Base-by-base conservation (phyloP, 371 early-diverging fungal species). In the Mortierella sp. region DNA sequence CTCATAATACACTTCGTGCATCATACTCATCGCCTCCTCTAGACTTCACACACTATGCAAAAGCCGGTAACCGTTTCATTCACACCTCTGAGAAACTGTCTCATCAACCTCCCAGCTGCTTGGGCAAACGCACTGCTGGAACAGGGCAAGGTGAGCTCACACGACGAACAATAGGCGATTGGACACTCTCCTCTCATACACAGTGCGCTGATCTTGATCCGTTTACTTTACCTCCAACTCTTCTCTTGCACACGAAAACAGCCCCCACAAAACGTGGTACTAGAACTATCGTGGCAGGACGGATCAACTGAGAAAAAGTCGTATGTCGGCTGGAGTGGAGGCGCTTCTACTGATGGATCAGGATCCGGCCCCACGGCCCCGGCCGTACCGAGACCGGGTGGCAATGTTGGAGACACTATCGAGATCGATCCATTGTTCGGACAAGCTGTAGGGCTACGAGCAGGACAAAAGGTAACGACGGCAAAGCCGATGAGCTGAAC, bases 401-500 rank as follows among this genome's bases (percentile, higher is more conserved):
- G n/a, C 4, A 28, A 48, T 9, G 80, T 78, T 49, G 62, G 81
- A 3, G 87, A 91, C 31, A 83, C 82, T n/a, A 68, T 93, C 39
- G 92, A 92, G 69, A 85, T 93, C 60, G 93, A 93, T 69, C 83
- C 90, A 13, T 86, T 86, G 65, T 86, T 89, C 53, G 93, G 88
- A 27, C 79, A 74, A 41, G 83, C 87, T 4, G 73, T 89, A 29
- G 92, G 92, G 14, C 74, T 93, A 52, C 58, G 67, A 13, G 86
- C 90, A 51, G 92, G 91, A 5, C 91, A 91, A 74, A 84, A 83
- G 84, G 90, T 90, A 83, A 47, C 34, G 22, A 13, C 27, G n/a
- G 37, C 46, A 16, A 54, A 34, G 22, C 16, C 21, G 14, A 27
- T 25, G 24, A 16, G 27, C 45, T 55, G 55, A 52, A 48, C 52